These are phyloP conservation scores for Boletus rubescentipes DNA, from an alignment of 768 basidiomycete species.

Conservation along the genomic window DNA sequence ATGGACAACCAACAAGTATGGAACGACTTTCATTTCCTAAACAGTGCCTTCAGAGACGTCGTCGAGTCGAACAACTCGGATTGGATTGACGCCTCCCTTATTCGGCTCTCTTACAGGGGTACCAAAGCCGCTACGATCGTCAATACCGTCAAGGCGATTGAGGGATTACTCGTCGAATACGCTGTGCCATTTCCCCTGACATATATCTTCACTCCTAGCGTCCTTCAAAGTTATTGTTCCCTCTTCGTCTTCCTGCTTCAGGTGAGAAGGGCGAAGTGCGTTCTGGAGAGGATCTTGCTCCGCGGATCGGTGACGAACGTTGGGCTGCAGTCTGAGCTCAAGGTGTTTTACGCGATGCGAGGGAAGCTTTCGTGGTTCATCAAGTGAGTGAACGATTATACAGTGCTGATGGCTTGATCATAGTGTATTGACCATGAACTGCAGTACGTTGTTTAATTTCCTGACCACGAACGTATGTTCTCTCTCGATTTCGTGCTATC, in stretches of 20 bases:
- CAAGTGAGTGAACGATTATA: conserved; percentile 53
- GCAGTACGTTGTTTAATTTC: conserved; percentile 65
- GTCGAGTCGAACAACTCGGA: conserved; percentile 48
- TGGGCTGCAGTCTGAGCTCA: conserved; percentile 48
- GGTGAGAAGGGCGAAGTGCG: conserved; percentile 67
- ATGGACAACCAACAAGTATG: conserved; percentile 74
- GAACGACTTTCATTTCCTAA: conserved; percentile 83
- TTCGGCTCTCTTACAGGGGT: conserved; percentile 70
- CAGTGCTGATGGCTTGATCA: too few species aligned
- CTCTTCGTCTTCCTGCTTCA: conserved; percentile 74
- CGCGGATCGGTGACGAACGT: conserved; percentile 43
- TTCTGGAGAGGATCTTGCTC: conserved; percentile 69
- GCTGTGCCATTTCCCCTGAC: conserved; percentile 78
- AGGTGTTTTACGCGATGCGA: conserved; percentile 74
- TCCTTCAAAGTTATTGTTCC: conserved; percentile 58
- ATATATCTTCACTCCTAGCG: conserved; percentile 66
- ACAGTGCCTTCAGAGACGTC: conserved; percentile 71
- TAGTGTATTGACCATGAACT: neutral
- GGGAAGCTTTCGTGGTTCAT: conserved; percentile 82
- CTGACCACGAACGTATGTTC: conserved; percentile 65
- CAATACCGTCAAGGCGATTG: conserved; percentile 61
- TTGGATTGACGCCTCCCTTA: conserved; percentile 67
- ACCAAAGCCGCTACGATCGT: conserved; percentile 43
- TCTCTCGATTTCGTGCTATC: neutral
- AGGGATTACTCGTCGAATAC: conserved; percentile 73